These are phyloP conservation scores for Gossypium armourianum DNA, from an alignment of 441 rosid species.

Conservation along the genomic window DNA sequence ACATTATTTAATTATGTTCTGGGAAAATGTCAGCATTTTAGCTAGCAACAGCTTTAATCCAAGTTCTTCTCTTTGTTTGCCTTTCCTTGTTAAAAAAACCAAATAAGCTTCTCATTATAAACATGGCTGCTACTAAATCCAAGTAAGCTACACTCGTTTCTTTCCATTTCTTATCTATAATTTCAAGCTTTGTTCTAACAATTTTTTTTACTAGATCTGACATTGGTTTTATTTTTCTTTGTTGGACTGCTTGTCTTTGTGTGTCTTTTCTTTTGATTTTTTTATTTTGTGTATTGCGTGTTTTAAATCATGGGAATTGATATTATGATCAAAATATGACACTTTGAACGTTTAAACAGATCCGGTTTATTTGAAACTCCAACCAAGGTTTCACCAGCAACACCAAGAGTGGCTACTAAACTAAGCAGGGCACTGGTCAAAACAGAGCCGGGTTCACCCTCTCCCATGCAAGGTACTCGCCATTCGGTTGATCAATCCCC, in stretches of 20 bases:
- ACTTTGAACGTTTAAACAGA: conserved; percentile 30
- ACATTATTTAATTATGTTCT: neutral
- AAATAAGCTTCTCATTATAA: conserved; percentile 4
- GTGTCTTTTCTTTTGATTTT: neutral
- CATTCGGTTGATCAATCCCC: conserved; percentile 60
- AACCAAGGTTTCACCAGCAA: conserved; percentile 48
- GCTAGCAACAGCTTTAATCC: conserved; percentile 12
- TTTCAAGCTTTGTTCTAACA: neutral
- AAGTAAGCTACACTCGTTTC: conserved; percentile 33
- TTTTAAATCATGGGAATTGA: neutral
- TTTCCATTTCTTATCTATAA: neutral
- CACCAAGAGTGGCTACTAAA: conserved; percentile 42
- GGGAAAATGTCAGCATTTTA: conserved; percentile 34
- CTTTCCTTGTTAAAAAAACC: conserved; percentile 9
- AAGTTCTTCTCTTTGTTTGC: conserved; percentile 14
- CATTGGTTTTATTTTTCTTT: conserved; percentile 3
- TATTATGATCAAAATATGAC: conserved; percentile 4
- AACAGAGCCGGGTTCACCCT: conserved; percentile 45
- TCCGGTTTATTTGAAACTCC: conserved; percentile 68
- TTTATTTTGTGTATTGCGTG: neutral
- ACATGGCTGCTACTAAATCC: conserved; percentile 56
- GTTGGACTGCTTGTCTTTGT: neutral
- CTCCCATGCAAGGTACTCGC: conserved; percentile 43
- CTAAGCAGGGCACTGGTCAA: conserved; percentile 35
- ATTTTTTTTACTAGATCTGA: conserved; percentile 26